Evolutionary conservation across 2,329 filamentous ascomycete species (phyloP).

Genomic region (Dothiorella sarmentorum): DNA sequence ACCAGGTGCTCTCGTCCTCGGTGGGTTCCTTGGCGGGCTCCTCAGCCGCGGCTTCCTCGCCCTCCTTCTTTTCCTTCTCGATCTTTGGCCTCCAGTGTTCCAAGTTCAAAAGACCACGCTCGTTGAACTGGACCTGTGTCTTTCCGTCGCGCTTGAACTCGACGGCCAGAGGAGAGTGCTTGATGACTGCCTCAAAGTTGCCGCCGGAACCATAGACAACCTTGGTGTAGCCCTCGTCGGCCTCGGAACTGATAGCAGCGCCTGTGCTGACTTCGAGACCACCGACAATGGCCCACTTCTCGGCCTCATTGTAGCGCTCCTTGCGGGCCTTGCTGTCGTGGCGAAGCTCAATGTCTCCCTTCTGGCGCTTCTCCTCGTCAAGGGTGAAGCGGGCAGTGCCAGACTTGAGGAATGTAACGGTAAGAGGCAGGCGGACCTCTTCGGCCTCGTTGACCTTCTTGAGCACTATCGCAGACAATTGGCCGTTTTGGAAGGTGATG

Average conservation of each 20-base stretch:
- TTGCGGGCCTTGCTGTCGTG: constrained; percentile 82
- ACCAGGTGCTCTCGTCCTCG: constrained; percentile 88
- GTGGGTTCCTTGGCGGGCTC: constrained; percentile 41
- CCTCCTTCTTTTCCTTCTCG: constrained; percentile 58
- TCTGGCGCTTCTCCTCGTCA: constrained; percentile 86
- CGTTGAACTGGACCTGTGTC: constrained; percentile 83
- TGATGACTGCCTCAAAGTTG: constrained; percentile 78
- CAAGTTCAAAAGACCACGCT: constrained; percentile 83
- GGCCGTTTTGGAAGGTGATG: constrained; percentile 72
- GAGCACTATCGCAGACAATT: constrained; percentile 74
- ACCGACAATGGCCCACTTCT: constrained; percentile 81
- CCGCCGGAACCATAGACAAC: constrained; percentile 75
- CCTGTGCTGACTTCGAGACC: constrained; percentile 69
- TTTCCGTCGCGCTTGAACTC: constrained; percentile 82
- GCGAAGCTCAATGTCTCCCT: constrained; percentile 82
- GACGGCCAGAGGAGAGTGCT: constrained; percentile 75
- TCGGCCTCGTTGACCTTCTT: constrained; percentile 70
- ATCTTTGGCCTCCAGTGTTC: constrained; percentile 94
- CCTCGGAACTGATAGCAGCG: constrained; percentile 64
- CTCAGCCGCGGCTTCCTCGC: constrained; percentile 47
- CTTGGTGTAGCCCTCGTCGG: constrained; percentile 61
- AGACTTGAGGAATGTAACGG: constrained; percentile 83
- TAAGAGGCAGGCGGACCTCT: constrained; percentile 75
- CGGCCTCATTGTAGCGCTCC: constrained; percentile 90
- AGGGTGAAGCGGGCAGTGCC: constrained; percentile 83